A percentile compares a stretch with the other conserved stretches of the same genome.
Evolutionary conservation across 1,284 basidiomycete species (phyloP).

Genomic region (Ganoderma lucidum): DNA sequence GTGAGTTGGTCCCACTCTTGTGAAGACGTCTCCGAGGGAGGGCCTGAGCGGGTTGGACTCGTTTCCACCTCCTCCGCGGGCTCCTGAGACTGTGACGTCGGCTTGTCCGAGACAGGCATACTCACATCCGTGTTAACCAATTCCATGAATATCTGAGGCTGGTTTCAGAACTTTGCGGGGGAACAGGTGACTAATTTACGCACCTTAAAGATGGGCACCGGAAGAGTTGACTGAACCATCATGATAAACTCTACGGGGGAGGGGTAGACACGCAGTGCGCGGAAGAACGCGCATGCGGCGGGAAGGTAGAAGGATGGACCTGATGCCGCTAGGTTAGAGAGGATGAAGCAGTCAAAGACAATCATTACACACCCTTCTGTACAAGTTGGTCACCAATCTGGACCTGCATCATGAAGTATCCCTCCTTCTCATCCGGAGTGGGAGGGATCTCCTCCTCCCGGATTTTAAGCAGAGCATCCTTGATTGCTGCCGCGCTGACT

Average conservation of each 20-base stretch:
- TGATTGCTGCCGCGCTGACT: constrained; percentile 61
- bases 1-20: constrained; percentile 88
- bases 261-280: constrained; percentile 94
- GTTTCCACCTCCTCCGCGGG: constrained; percentile 51
- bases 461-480: constrained; percentile 67
- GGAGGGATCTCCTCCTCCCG: constrained; percentile 72
- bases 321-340: constrained; percentile 41
- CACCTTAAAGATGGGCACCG: constrained; percentile 86
- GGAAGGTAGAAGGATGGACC: constrained; percentile 81
- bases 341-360: neutral
- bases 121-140: constrained; percentile 91
- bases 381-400: constrained; percentile 88
- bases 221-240: constrained; percentile 94
- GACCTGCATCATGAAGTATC: constrained; percentile 92
- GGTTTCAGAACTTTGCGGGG: neutral
- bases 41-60: constrained; percentile 66
- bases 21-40: constrained; percentile 83
- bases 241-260: constrained; percentile 90
- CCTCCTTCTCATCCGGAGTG: constrained; percentile 80
- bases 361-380: constrained; percentile 65
- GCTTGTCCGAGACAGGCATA: constrained; percentile 55
- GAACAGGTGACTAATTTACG: constrained; percentile 29
- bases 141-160: constrained; percentile 80
- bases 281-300: constrained; percentile 92
- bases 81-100: constrained; percentile 35